Base-by-base conservation (phyloP, 345 rosid genomes). In the Reutealis trisperma region DNA sequence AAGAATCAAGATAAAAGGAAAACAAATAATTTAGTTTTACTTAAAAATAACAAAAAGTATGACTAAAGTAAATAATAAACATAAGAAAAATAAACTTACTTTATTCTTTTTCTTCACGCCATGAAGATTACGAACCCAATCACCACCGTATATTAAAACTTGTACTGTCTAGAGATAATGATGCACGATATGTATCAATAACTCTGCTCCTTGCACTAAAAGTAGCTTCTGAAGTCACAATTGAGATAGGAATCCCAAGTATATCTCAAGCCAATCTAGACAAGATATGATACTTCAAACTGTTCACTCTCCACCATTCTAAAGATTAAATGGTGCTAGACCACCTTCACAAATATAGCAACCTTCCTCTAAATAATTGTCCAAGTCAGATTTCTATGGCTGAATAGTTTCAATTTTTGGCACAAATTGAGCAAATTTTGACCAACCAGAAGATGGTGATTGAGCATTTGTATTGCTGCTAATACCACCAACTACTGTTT, bases 81-180 rank as follows among this genome's bases (percentile, higher is more conserved):
- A n/a, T n/a, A n/a, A n/a, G n/a, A n/a, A n/a, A 42, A 42, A 8
- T 42, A 42, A 52, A 52, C 5, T 52, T 52, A 52, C 57, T 14
- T 52, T 52, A 16, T 52, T 52, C 45, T 93, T 62, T 19, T 69
- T 69, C 58, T 69, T 69, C 10, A 69, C 32, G 4, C 59, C 34
- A 44, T 69, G 59, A 69, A 69, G 27, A 69, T 45, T 18, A 7
- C 32, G 1, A 45, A 10, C 9, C 30, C 59, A 69, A 69, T 69
- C n/a, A 25, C 59, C 27, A 14, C 54, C 58, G 47, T 58, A 69
- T 14, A 45, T 8, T 18, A 69, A 45, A 4, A 16, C 58, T 69
- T 69, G 58, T 5, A 69, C 59, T 69, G 0, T 69, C 32, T 0
- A 58, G 57, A 45, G 59, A 27, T 45, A 69, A 69, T 0, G 59